Evolutionary conservation across 257 asterid genomes (phyloP).

Genomic region (Perilla frutescens): DNA sequence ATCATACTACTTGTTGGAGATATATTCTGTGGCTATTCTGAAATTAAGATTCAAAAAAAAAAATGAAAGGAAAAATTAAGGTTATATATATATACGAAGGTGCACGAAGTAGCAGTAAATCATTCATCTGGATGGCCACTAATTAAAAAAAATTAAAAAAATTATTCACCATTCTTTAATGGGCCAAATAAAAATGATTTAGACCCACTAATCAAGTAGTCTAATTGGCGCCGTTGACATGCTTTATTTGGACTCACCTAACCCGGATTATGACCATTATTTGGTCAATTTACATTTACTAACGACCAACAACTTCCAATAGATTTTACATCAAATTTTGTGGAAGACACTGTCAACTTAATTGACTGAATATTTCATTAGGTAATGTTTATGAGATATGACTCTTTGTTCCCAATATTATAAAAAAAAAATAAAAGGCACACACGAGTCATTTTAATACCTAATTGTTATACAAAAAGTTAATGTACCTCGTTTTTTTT

Average conservation of each 20-base stretch:
- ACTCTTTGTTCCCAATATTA: no score
- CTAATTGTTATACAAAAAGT: no score
- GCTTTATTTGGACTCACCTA: constrained; percentile 21
- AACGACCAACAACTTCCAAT: not conserved
- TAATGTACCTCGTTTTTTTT: no score
- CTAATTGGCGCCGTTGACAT: not conserved
- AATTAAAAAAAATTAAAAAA: not conserved
- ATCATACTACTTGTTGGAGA: not conserved
- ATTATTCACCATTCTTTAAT: not conserved
- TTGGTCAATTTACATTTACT: not conserved
- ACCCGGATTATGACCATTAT: not conserved
- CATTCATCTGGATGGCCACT: not conserved
- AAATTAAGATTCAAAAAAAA: no score
- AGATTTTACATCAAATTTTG: not conserved
- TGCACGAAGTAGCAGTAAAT: not conserved
- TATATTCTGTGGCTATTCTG: not conserved
- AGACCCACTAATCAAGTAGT: constrained; percentile 27
- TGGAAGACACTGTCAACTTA: no score
- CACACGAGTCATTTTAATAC: no score
- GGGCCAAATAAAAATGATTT: not conserved
- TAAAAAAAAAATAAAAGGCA: no score
- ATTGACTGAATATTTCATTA: not conserved
- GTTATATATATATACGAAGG: no score
- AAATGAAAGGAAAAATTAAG: no score
- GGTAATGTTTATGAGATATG: not conserved